Percentiles rank a stretch among this genome's conserved stretches.
Conservation (phyloP, 352 stramenopile species). For the Phytophthora syringae region DNA sequence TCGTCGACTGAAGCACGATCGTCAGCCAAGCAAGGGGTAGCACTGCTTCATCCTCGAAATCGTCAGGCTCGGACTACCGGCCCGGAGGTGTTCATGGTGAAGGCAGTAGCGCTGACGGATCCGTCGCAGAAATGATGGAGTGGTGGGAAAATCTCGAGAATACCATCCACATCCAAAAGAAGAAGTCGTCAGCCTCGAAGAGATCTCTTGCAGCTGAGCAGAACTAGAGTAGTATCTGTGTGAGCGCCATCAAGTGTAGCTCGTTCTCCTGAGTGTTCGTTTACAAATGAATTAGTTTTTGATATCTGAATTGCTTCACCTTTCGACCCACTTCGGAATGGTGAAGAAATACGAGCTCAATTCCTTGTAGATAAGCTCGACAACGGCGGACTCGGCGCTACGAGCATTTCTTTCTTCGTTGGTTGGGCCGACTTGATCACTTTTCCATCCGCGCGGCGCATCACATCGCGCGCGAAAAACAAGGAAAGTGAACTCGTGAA, state of each 20-base stretch:
- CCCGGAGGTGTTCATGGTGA: conserved; percentile 41
- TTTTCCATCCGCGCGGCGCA: no score
- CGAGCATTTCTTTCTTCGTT: no score
- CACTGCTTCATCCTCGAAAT: background rate
- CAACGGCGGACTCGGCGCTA: no score
- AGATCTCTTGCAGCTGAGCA: conserved; percentile 5
- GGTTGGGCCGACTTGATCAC: no score
- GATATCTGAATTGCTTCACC: background rate
- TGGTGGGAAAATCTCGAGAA: conserved; percentile 42
- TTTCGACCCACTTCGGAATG: no score
- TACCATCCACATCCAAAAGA: conserved; percentile 29
- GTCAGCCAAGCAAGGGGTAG: conserved; percentile 1
- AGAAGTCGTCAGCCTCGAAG: background rate
- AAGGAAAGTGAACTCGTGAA: no score
- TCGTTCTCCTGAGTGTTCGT: conserved; percentile 5
- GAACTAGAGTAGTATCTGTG: background rate
- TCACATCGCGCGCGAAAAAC: no score
- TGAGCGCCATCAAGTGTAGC: background rate
- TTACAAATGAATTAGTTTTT: conserved; percentile 25
- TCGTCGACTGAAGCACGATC: conserved; percentile 15
- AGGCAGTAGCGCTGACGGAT: conserved; percentile 11
- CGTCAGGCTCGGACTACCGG: conserved; percentile 24
- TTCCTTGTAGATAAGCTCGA: no score
- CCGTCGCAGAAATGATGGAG: conserved; percentile 16
- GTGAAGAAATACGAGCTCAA: no score